Conservation (phyloP, 106 monocot genomes). For the Chionographis japonica region DNA sequence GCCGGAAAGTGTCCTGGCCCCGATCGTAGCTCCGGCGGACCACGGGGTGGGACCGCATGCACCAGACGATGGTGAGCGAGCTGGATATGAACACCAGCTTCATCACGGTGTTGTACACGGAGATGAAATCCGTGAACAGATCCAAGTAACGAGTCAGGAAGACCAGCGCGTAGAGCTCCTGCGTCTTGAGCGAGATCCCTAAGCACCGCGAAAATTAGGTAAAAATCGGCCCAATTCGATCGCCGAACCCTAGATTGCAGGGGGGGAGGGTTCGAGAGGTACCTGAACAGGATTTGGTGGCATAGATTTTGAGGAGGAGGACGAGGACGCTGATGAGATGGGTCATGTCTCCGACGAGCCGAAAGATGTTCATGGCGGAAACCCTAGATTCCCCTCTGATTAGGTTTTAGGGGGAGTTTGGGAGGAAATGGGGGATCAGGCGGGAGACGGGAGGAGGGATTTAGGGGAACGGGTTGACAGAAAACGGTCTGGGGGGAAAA, state of each 20-base stretch:
- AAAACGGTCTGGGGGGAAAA: too few species aligned
- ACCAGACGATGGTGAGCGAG: conserved; percentile 62
- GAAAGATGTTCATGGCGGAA: conserved; percentile 67
- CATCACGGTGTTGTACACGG: conserved; percentile 61
- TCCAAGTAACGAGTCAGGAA: conserved; percentile 57
- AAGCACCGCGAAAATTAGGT: background rate
- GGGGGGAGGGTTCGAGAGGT: background rate
- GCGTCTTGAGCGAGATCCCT: conserved; percentile 74
- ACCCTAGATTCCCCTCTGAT: background rate
- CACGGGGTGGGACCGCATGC: conserved; percentile 42
- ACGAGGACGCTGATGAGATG: conserved; percentile 60
- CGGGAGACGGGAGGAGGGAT: background rate
- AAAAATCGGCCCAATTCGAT: background rate
- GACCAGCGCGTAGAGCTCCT: conserved; percentile 62
- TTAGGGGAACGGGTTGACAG: background rate
- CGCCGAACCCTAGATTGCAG: too few species aligned
- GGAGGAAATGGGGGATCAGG: background rate
- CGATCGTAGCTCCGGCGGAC: conserved; percentile 48
- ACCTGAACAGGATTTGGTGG: conserved; percentile 76
- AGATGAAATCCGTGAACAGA: conserved; percentile 48
- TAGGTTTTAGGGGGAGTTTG: background rate
- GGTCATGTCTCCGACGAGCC: conserved; percentile 66
- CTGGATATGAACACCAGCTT: conserved; percentile 58
- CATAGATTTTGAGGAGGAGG: conserved; percentile 71
- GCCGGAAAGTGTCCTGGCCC: conserved; percentile 54